Conservation (phyloP, 2,329 filamentous ascomycete species). For the Didymellaceae sp. region DNA sequence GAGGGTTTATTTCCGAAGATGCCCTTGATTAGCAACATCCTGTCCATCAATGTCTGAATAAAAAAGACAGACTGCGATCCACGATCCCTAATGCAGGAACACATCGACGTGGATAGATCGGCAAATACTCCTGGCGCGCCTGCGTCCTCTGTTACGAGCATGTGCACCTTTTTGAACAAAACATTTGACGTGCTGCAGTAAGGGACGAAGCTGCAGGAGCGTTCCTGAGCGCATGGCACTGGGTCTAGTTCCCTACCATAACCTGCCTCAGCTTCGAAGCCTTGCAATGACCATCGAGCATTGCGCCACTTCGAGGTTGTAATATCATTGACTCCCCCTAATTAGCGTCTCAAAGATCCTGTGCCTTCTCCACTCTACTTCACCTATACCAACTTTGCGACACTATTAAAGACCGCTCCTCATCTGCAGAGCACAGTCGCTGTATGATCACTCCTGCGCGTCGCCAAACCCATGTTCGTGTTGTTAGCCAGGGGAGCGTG, state of each 20-base stretch:
- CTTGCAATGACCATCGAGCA: background rate
- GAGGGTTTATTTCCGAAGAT: background rate
- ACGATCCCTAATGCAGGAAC: slow-evolving; percentile 13
- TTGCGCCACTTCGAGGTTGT: no score
- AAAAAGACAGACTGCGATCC: background rate
- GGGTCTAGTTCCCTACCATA: no score
- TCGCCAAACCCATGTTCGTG: slow-evolving; percentile 17
- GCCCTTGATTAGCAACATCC: no score
- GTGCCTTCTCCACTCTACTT: no score
- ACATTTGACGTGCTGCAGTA: background rate
- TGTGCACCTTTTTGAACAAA: background rate
- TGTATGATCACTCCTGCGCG: slow-evolving; percentile 8
- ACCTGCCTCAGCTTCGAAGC: no score
- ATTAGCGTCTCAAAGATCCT: no score
- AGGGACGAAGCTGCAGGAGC: background rate
- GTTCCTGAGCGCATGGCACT: no score
- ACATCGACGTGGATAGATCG: background rate
- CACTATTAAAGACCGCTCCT: no score
- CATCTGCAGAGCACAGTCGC: slow-evolving; percentile 12
- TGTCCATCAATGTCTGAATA: background rate
- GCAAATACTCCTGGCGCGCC: background rate
- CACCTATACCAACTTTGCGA: no score
- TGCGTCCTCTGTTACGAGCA: background rate
- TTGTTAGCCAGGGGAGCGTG: slow-evolving; percentile 7
- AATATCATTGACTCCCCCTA: no score